Conservation (phyloP, 768 basidiomycete species). For the Podaxis rugospora region DNA sequence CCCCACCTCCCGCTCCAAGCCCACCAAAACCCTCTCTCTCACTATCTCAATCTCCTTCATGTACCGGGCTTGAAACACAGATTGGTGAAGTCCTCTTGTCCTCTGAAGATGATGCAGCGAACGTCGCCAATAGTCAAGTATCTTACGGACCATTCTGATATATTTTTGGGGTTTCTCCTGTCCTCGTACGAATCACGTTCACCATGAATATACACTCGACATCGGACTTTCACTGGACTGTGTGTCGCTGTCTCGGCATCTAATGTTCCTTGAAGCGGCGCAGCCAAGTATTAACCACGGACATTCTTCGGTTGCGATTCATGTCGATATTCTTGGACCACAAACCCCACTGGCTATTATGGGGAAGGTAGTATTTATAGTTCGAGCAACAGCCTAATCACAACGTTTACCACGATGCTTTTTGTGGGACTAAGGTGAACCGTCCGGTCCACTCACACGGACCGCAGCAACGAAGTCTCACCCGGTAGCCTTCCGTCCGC, state of each 20-base stretch:
- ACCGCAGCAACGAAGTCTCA: neutral
- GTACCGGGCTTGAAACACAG: slow-evolving; percentile 6
- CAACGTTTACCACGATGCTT: neutral
- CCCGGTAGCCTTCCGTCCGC: neutral
- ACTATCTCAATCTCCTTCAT: neutral
- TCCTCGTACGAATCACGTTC: neutral
- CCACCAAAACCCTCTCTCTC: neutral
- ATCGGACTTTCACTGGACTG: neutral
- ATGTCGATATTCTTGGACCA: neutral
- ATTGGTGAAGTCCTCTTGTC: neutral
- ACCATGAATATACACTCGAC: neutral
- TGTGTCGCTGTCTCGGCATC: neutral
- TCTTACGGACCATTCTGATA: slow-evolving; percentile 2
- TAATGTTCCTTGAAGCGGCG: neutral
- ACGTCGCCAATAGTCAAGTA: neutral
- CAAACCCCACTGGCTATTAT: neutral
- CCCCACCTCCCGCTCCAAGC: neutral
- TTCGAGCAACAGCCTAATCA: neutral
- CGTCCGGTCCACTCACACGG: neutral
- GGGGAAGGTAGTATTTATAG: neutral
- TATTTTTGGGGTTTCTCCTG: neutral
- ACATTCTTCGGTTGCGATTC: neutral
- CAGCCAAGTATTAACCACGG: neutral
- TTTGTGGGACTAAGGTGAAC: neutral
- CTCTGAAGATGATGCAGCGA: neutral